A percentile compares a stretch with the other conserved stretches of the same genome.
These are phyloP conservation scores for Coniferiporia weirii DNA, from an alignment of 1,284 basidiomycete species.

Conservation along the genomic window DNA sequence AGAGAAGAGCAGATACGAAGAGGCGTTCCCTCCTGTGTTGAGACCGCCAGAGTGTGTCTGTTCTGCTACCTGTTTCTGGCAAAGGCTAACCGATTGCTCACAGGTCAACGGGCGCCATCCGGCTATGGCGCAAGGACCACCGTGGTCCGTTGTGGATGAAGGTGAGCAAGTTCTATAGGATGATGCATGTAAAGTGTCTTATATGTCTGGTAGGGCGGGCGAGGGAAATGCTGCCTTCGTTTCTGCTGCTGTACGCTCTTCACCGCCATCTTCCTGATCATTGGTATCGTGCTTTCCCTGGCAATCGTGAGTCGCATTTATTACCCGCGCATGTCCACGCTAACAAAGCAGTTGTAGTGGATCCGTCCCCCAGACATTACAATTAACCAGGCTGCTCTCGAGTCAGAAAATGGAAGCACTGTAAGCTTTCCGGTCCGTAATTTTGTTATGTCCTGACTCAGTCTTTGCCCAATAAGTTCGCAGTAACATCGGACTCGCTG, in stretches of 20 bases:
- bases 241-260: conserved; percentile 70
- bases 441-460: neutral
- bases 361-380: conserved; percentile 69
- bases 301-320: conserved; percentile 50
- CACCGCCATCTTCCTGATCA: conserved; percentile 55
- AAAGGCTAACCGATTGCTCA: conserved; percentile 12
- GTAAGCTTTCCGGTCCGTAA: conserved; percentile 30
- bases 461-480: conserved; percentile 22
- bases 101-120: conserved; percentile 20
- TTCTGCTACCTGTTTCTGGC: neutral
- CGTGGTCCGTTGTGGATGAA: conserved; percentile 61
- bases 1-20: conserved; percentile 28
- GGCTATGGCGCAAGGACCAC: conserved; percentile 50
- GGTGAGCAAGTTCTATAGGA: conserved; percentile 29
- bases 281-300: conserved; percentile 68
- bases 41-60: conserved; percentile 28
- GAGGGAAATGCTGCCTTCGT: conserved; percentile 51
- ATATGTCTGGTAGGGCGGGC: conserved; percentile 40
- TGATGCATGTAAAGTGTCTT: conserved; percentile 1
- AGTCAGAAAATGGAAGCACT: conserved; percentile 33
- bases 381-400: conserved; percentile 50
- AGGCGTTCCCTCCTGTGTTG: conserved; percentile 20
- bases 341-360: conserved; percentile 47
- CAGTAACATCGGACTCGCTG: conserved; percentile 39
- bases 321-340: neutral